Base-by-base conservation (phyloP, 164 flowering plant species). In the Malania oleifera region DNA sequence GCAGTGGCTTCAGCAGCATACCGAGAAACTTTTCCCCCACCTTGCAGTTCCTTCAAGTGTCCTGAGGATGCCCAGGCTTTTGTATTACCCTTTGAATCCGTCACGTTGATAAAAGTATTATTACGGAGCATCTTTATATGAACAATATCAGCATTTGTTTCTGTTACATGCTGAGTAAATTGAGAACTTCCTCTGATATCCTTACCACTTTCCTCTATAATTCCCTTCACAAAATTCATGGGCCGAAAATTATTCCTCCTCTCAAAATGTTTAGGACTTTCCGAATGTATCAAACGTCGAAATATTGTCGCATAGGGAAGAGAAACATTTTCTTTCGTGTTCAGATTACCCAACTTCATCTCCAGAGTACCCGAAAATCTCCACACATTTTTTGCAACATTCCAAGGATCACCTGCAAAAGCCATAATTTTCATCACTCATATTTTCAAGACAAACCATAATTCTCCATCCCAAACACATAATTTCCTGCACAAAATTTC, bases 1-100 rank as follows among this genome's bases (percentile, higher is more conserved):
- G 88, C 83, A 46, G 76, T 72, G 52, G 88, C 82, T 49, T 79
- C 85, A 60, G 83, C 80, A 51, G 79, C 63, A 68, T 70, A 77
- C 3, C 74, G 52, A 6, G 78, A 63, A 15, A 61, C n/a, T 48
- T 79, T 82, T 20, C 69, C 56, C 1, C 81, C 87, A 3, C 77
- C 78, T 70, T 72, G 74, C 68, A 65, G 51, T 39, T 69, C 78
- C 4, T 71, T 52, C 58, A 78, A 24, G 15, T 53, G 49, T 4
- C 87, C 85, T 14, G 73, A 52, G 1, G 83, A 68, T 27, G 72
- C 69, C 23, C 76, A 71, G 9, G 56, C 8, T n/a, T 75, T 84
- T 43, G 50, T 79, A 49, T 84, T 78, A 9, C 90, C 90, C 58
- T 75, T 80, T 1, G 75, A 73, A 62, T 84, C 85, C 0, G 90